A percentile compares a stretch with the other conserved stretches of the same genome.
Conservation (phyloP, 2,329 filamentous ascomycete species). For the Pezizomycotina sp. region DNA sequence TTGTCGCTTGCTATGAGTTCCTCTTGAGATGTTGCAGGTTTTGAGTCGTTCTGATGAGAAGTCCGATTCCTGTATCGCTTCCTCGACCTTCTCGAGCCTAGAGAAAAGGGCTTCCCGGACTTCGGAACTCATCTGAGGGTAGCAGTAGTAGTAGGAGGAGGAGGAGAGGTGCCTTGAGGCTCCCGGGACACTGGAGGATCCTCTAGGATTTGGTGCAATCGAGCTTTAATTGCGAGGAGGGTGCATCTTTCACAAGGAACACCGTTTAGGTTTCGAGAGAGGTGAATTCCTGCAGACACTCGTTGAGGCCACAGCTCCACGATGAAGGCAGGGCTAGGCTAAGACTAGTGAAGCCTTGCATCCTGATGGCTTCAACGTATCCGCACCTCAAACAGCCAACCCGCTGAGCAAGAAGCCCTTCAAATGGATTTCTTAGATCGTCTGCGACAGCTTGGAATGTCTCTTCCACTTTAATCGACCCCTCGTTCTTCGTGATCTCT, state of each 20-base stretch:
- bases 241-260: conserved; percentile 90
- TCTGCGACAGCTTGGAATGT: conserved; percentile 5
- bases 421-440: conserved; percentile 54
- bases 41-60: conserved; percentile 53
- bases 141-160: conserved; percentile 22
- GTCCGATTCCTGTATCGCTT: conserved; percentile 60
- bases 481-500: conserved; percentile 5
- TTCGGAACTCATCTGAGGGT: conserved; percentile 29
- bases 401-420: conserved; percentile 73
- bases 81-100: conserved; percentile 49
- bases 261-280: conserved; percentile 69
- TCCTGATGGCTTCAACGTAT: conserved; percentile 69
- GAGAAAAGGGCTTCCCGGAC: conserved; percentile 32
- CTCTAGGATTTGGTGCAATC: conserved; percentile 35
- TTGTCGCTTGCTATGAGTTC: conserved; percentile 62
- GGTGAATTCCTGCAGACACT: conserved; percentile 72
- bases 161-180: not conserved
- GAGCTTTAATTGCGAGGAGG: conserved; percentile 40
- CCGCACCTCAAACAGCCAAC: conserved; percentile 77
- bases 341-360: conserved; percentile 87
- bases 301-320: conserved; percentile 50
- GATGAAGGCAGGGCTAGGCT: conserved; percentile 51
- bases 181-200: conserved; percentile 26
- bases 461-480: not conserved
- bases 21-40: conserved; percentile 46